Percentiles rank a stretch among this genome's conserved stretches.
These are phyloP conservation scores for Nicotiana undulata DNA, from an alignment of 257 asterid species.

Conservation along the genomic window DNA sequence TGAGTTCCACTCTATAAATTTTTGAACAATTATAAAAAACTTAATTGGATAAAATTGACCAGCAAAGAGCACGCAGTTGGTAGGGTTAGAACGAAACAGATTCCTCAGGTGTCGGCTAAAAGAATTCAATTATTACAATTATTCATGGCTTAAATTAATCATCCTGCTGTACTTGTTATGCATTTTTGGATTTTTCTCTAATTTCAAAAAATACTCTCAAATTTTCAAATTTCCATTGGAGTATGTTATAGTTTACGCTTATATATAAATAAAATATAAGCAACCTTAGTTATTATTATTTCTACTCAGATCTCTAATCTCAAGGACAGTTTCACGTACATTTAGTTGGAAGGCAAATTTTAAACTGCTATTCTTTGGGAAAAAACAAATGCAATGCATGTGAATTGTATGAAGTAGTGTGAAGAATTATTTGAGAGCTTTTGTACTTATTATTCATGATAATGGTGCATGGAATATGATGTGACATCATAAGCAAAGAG, in stretches of 20 bases:
- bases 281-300: neutral
- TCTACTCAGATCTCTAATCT: slow-evolving; percentile 13
- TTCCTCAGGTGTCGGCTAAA: slow-evolving; percentile 14
- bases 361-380: slow-evolving; percentile 3
- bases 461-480: neutral
- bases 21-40: neutral
- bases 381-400: slow-evolving; percentile 13
- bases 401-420: neutral
- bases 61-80: slow-evolving; percentile 14
- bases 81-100: slow-evolving; percentile 28
- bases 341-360: neutral
- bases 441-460: neutral
- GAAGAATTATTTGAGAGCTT: neutral
- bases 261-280: neutral
- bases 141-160: slow-evolving; percentile 15
- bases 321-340: slow-evolving; percentile 17
- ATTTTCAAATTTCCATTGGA: neutral
- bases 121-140: slow-evolving; percentile 8
- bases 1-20: neutral
- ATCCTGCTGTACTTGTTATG: neutral
- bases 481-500: neutral
- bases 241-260: neutral
- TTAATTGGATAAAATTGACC: slow-evolving; percentile 2
- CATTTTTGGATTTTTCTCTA: neutral
- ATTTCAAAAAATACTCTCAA: slow-evolving; percentile 5